A percentile compares a stretch with the other conserved stretches of the same genome.
These are phyloP conservation scores for Pleurotus sapidus DNA, from an alignment of 768 basidiomycete genomes.

Conservation along the genomic window DNA sequence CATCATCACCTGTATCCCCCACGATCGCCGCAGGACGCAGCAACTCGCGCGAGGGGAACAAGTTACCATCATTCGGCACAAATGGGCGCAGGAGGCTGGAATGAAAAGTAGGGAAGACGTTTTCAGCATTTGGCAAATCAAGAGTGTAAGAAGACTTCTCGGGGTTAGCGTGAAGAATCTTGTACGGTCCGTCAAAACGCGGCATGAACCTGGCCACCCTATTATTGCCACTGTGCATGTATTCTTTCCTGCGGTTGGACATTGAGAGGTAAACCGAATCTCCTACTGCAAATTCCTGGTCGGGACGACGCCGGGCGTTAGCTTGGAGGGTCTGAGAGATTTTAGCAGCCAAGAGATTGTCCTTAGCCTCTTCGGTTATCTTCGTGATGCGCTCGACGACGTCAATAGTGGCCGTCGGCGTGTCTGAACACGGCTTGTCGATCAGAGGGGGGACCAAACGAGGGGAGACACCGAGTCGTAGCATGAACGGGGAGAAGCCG, in stretches of 20 bases:
- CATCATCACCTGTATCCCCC: slow-evolving; percentile 18
- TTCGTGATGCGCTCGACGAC: no score
- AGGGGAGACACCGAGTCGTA: no score
- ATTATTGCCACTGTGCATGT: neutral
- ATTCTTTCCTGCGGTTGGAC: neutral
- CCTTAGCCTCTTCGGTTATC: no score
- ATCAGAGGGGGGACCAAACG: no score
- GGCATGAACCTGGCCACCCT: neutral
- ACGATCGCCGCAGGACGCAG: slow-evolving; percentile 17
- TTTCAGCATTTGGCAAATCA: slow-evolving; percentile 13
- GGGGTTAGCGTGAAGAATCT: slow-evolving; percentile 13
- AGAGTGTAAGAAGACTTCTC: slow-evolving; percentile 20
- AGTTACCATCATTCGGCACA: slow-evolving; percentile 22
- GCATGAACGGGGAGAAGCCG: no score
- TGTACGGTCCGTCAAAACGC: slow-evolving; percentile 25
- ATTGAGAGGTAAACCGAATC: neutral
- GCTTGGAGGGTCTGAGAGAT: no score
- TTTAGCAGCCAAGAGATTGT: no score
- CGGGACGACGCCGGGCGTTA: neutral
- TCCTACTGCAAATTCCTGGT: neutral
- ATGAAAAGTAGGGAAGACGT: slow-evolving; percentile 30
- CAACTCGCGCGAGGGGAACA: slow-evolving; percentile 25
- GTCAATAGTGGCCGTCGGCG: no score
- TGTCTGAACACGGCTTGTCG: no score
- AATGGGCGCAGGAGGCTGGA: slow-evolving; percentile 21